Evolutionary conservation across 768 basidiomycete species (phyloP).

Genomic region (Heimioporus sp.): DNA sequence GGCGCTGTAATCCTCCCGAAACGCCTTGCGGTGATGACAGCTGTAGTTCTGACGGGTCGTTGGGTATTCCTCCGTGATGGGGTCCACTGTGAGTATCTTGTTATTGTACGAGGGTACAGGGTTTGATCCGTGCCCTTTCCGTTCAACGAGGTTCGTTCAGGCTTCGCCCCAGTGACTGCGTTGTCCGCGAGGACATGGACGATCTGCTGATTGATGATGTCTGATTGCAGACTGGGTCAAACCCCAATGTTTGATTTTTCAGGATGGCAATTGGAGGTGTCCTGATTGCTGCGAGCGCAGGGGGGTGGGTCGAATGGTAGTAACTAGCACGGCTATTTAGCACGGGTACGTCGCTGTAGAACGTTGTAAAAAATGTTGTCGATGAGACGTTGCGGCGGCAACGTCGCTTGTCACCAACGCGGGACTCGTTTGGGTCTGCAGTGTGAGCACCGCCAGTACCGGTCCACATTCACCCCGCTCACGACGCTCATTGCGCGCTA

Average conservation of each 20-base stretch:
- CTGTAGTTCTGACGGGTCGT: background rate
- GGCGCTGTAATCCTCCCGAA: background rate
- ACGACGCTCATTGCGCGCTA: slow-evolving; percentile 19
- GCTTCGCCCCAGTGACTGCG: background rate
- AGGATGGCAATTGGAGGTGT: background rate
- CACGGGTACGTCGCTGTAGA: slow-evolving; percentile 5
- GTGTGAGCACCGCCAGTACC: slow-evolving; percentile 18
- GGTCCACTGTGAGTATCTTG: slow-evolving; percentile 8
- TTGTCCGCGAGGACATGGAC: background rate
- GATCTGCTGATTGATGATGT: slow-evolving; percentile 11
- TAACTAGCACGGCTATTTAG: slow-evolving; percentile 7
- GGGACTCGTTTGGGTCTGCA: slow-evolving; percentile 4
- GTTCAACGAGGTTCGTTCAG: background rate
- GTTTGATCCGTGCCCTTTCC: background rate
- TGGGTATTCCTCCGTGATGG: slow-evolving; percentile 8
- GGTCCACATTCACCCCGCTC: slow-evolving; percentile 17
- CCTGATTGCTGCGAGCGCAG: background rate
- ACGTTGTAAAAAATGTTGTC: slow-evolving; percentile 18
- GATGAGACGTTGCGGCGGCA: slow-evolving; percentile 12
- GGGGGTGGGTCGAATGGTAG: background rate
- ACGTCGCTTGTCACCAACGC: slow-evolving; percentile 21
- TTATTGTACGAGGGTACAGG: background rate
- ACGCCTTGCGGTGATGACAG: slow-evolving; percentile 3
- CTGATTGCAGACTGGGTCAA: background rate
- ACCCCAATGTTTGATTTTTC: too few species aligned